Percentiles rank a stretch among this genome's conserved stretches.
phyloP scores from a whole-genome alignment of 441 rosid species.

The Corymbia citriodora region DNA sequence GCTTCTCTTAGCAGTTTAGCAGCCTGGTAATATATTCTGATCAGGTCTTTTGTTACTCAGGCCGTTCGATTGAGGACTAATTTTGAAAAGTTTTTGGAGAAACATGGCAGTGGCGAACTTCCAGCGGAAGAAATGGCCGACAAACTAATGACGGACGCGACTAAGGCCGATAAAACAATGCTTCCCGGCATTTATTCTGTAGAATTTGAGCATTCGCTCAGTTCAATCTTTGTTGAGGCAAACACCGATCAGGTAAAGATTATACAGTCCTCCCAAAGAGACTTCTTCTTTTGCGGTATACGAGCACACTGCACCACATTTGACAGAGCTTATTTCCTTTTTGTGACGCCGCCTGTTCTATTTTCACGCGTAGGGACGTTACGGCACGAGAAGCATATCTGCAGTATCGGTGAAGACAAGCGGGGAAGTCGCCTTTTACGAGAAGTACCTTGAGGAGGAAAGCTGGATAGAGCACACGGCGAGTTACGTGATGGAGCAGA shows the following conservation, averaged over 20 bases:
- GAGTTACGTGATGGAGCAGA: slow-evolving; percentile 23
- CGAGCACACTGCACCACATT: too few relatives aligned
- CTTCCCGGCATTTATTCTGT: slow-evolving; percentile 39
- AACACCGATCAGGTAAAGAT: slow-evolving; percentile 26
- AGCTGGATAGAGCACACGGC: slow-evolving; percentile 43
- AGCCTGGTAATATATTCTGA: background rate
- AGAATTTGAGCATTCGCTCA: slow-evolving; percentile 31
- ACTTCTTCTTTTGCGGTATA: background rate
- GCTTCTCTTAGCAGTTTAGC: background rate
- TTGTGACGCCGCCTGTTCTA: background rate
- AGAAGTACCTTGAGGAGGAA: slow-evolving; percentile 43
- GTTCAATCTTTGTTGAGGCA: slow-evolving; percentile 58
- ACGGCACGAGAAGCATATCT: slow-evolving; percentile 70
- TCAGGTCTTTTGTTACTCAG: slow-evolving; percentile 11
- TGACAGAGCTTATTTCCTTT: background rate
- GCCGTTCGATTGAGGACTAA: slow-evolving; percentile 41
- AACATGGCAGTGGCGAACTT: slow-evolving; percentile 30
- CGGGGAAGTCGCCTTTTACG: slow-evolving; percentile 44
- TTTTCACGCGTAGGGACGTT: slow-evolving; percentile 30
- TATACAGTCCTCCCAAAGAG: background rate
- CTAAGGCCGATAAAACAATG: slow-evolving; percentile 31
- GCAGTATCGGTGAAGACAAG: slow-evolving; percentile 34
- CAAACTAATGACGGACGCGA: slow-evolving; percentile 46
- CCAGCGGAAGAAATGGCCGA: slow-evolving; percentile 44
- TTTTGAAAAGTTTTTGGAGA: slow-evolving; percentile 31